A percentile compares a stretch with the other conserved stretches of the same genome.
phyloP scores from a whole-genome alignment of 2,329 filamentous ascomycete genomes.

The Ilyonectria mors-panacis region DNA sequence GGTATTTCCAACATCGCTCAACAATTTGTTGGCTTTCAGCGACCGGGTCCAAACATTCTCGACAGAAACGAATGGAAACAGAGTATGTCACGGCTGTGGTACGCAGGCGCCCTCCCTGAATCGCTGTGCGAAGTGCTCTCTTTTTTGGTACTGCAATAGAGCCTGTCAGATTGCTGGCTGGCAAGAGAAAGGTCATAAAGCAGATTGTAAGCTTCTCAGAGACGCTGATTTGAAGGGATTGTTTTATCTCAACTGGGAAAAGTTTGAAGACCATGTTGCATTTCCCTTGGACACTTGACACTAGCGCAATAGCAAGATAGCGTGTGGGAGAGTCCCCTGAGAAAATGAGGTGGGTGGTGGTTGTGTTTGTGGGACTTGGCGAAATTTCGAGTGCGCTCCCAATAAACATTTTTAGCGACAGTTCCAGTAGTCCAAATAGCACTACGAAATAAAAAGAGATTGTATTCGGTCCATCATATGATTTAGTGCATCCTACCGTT shows the following conservation, averaged over 20 bases:
- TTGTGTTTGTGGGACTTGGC: no score
- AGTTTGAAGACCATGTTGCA: background rate
- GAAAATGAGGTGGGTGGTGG: no score
- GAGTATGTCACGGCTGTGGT: constrained; percentile 36
- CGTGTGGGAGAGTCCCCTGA: no score
- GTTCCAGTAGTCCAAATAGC: no score
- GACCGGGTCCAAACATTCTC: constrained; percentile 28
- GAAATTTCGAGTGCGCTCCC: no score
- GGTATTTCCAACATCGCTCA: constrained; percentile 29
- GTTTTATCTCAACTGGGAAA: constrained; percentile 24
- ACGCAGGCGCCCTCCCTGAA: background rate
- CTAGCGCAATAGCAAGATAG: no score
- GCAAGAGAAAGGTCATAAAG: constrained; percentile 29
- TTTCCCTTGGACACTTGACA: background rate
- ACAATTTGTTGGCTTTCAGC: constrained; percentile 25
- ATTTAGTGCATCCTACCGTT: no score
- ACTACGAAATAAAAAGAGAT: no score
- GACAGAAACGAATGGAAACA: background rate
- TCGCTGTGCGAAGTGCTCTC: constrained; percentile 27
- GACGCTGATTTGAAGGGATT: constrained; percentile 21
- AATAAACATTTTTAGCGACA: no score
- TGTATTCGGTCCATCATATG: no score
- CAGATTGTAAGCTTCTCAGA: constrained; percentile 33
- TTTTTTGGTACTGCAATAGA: constrained; percentile 39
- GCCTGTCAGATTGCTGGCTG: constrained; percentile 29